Evolutionary conservation across 257 asterid genomes (phyloP), one percentile per base, ranked within the genome.

Genomic region (Ophiorrhiza pumila): DNA sequence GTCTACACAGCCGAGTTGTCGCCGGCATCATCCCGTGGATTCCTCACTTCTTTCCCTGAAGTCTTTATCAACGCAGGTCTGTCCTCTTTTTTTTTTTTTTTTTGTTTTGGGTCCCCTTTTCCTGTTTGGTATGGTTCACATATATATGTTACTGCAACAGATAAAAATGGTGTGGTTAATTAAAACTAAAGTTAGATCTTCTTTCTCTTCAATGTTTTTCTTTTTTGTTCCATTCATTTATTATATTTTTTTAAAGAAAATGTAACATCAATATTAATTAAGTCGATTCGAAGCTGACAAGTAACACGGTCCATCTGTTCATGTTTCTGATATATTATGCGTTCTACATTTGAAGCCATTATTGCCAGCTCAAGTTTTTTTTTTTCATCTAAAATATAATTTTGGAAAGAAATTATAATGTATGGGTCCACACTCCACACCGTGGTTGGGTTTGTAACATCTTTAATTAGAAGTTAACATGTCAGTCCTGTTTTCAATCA

Each of bases 1-100:
- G 98, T 93, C 31, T 93, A 93, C 85, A 87, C 98, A 39, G 90
- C 98, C 18, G 97, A 93, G 90, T 87, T 93, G 31, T 69, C 98
- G 35, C 98, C 97, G 87, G 96, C 96, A 20, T 82, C 97, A 17
- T 81, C 91, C 39, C 91, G 97, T 7, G 98, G 97, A 18, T 91
- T 91, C 79, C 96, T 93, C 62, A 71, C 92, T 57, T 93, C 98
- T 57, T 93, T 93, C 75, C 97, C 98, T 12, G 97, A 91, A 79
- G 97, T 93, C 52, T 91, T 93, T 87, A 89, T 93, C 79, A 93
- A 91, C 79, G 79, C 80, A 57, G 97, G 97, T 91, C 72, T 37
- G 81, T 57, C 2, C 5, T 32, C 12, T 10, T 55, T 18, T 68
- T 20, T 23, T 34, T 71, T 20, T 22, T 34, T 63, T 39, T 50